Base-by-base conservation (phyloP, 805 yeast species). In the Barnettozyma populi region DNA sequence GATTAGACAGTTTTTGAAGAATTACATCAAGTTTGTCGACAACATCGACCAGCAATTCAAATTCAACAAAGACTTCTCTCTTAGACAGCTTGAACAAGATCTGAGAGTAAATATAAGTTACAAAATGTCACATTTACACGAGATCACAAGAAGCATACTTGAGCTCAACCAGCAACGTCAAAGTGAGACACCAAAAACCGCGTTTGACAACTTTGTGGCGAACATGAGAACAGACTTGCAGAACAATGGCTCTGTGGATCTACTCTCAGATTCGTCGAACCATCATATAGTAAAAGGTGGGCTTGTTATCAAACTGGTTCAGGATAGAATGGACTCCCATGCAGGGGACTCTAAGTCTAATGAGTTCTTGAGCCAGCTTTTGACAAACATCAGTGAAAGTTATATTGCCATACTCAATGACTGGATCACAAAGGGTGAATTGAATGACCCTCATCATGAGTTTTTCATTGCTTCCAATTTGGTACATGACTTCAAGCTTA, bases 371-470 rank as follows among this genome's bases (percentile, higher is more conserved):
- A 60, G 67, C 1, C 56, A 59, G 4, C 56, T 92, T 2, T 77
- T 85, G 44, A 75, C 76, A 41, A 71, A 72, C 13, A 77, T 89
- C 1, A 80, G 95, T 35, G 57, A 52, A 29, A 79, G 79, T 36
- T 94, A 88, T 57, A 70, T 87, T 18, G 54, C 55, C 1, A 84
- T 86, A 80, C 69, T 94, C 9, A 82, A 85, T 55, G 61, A 68
- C n/a, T 94, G 99, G 99, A 71, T 92, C 16, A 72, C 75, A 5
- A 68, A 73, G 43, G 99, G 99, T 0, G 69, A 71, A 6, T 70
- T 94, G 9, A 74, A 78, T 52, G 99, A 94, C 56, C 88, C 87
- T 0, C 80, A 79, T 59, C 80, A 82, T 36, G 99, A 92, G 63
- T 94, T 94, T 61, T 67, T 90, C 59, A 78, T 94, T n/a, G 73